Evolutionary conservation across 225 moss, liverwort and hornwort genomes (phyloP), one percentile per base, ranked within the genome.

Genomic region (Anthoceros angustus): DNA sequence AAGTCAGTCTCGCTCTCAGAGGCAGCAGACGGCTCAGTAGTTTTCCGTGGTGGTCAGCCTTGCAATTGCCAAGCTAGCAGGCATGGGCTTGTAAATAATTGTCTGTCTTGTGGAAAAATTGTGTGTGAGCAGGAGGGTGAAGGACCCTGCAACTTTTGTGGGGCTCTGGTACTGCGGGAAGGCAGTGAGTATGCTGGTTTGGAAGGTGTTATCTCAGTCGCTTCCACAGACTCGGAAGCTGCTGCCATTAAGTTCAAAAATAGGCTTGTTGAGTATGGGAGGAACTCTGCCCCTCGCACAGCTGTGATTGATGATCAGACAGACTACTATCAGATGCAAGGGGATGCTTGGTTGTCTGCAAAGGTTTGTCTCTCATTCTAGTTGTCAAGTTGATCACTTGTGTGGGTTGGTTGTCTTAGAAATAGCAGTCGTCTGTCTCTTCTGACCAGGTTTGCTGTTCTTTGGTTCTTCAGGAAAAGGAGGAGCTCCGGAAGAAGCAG

Each of bases 61-160:
- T 95, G 94, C 76, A 85, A 69, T 66, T 95, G 94, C 74, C 94
- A 95, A 73, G 86, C 86, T 66, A 86, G 88, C 48, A 82, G 88
- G 67, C 94, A 91, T 78, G 76, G 84, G 42, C 86, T 95, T 24
- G 77, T 91, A 43, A 95, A 98, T 67, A 98, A 98, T 70, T 98
- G 91, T 67, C 85, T 98, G 63, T 83, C 88, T 20, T 91, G 88
- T 74, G 88, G 91, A 63, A 91, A 83, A 67, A 84, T 98, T 68
- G 91, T 89, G 39, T 98, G 91, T 78, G 88, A 91, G 75, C 95
- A 91, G 76, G 94, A 95, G 86, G 91, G 91, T 67, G 95, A 98
- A 71, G 95, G 95, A 16, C 91, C 91, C 10, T 98, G 95, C 50
- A 82, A 79, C 43, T 98, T 72, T 25, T 98, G 88, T 83, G 95